Base-by-base conservation (phyloP, 2,329 filamentous ascomycete genomes). In the Colletotrichum liriopes region DNA sequence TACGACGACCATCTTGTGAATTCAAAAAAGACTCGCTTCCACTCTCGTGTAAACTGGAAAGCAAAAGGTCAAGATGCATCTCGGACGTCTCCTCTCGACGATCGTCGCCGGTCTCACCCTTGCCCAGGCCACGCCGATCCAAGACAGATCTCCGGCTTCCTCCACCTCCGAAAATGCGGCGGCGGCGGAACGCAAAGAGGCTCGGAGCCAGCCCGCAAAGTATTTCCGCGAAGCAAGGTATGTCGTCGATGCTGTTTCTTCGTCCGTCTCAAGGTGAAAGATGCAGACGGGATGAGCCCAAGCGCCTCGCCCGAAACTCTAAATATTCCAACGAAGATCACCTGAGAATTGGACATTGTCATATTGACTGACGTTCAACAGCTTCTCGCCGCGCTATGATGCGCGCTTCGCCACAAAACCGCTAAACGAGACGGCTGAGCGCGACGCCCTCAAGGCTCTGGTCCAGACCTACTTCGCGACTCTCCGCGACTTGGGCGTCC, bases 401-500 rank as follows among this genome's bases (percentile, higher is more conserved):
- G 62, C 64, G 4, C 81, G 83, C 18, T 88, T 85, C 72, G 80
- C 82, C 56, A 77, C 78, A 18, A 75, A 80, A 29, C 75, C 80
- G n/a, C 80, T 88, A 26, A 78, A 79, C 4, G 82, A 93, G 75
- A 85, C 88, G 41, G 87, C 91, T 65, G 88, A 92, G 76, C 86
- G 86, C 29, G 85, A 90, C 37, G 91, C 89, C 1, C 86, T 95
- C 70, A 87, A 86, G 62, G 87, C 91, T 74, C 89, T 96, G 76
- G 86, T 94, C 64, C 89, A 91, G 76, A 91, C 93, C 37, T 96
- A 95, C 79, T 85, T 96, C 59, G 84, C 88, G 52, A 93, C 91
- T 39, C 92, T 93, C 77, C 84, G 86, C 60, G 87, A 90, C 47
- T 85, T 93, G 39, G 88, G 90, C 2, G 81, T 95, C 70, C 91